Evolutionary conservation across 2,329 filamentous ascomycete species (phyloP).

Genomic region (Fusarium chaquense): DNA sequence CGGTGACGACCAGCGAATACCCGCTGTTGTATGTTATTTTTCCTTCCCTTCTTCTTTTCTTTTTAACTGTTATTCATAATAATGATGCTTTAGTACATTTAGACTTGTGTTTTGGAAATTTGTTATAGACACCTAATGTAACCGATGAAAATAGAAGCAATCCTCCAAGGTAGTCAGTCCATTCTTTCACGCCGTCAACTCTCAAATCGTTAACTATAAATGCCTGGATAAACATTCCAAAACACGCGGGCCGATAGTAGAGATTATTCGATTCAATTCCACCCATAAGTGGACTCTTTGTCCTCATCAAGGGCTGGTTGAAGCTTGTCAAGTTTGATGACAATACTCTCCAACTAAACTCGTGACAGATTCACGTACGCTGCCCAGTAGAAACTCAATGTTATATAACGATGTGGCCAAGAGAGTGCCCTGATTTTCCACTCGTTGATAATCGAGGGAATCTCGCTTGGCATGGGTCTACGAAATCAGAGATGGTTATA

Average conservation of each 20-base stretch:
- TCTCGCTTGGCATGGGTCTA: not conserved
- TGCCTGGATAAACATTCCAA: not conserved
- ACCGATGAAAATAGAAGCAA: not conserved
- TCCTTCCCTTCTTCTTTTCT: not conserved
- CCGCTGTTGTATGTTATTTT: constrained; percentile 29
- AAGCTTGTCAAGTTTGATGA: not conserved
- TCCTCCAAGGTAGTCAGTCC: too few species aligned
- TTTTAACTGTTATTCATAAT: too few species aligned
- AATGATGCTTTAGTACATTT: not conserved
- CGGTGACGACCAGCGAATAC: constrained; percentile 29
- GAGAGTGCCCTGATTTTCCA: not conserved
- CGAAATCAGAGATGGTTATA: not conserved
- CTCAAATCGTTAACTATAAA: not conserved
- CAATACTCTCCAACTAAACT: not conserved
- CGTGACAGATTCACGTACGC: not conserved
- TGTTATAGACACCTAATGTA: too few species aligned
- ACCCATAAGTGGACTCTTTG: not conserved
- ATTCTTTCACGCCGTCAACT: not conserved
- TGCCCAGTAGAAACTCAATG: not conserved
- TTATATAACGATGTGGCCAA: not conserved
- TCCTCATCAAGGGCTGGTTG: not conserved
- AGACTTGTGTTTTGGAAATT: not conserved
- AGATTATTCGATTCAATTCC: not conserved
- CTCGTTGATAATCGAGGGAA: not conserved
- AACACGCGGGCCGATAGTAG: too few species aligned